Base-by-base conservation (phyloP, 768 basidiomycete genomes). In the Mycena crocata region DNA sequence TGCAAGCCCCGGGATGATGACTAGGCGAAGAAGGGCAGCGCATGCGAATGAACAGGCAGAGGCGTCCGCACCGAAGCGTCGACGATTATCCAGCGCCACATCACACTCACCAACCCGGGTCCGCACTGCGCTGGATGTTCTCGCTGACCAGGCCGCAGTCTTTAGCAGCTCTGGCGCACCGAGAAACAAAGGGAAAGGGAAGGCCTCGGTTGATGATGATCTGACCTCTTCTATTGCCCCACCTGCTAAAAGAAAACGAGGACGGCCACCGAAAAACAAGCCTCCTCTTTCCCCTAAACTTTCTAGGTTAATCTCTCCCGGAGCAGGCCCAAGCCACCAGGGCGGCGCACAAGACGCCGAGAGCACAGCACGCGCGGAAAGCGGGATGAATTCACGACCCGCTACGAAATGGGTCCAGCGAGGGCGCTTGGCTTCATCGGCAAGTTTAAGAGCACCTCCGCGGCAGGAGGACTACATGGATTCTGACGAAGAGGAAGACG, bases 131-230 rank as follows among this genome's bases (percentile, higher is more conserved):
- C 48, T 66, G 39, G 65, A 66, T 23, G 65, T 66, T 15, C 54
- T 67, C 24, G 66, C 60, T 31, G 66, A 67, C 26, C 66, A 67
- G 46, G 66, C 59, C 14, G 66, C 60, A 23, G 66, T 57, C 21
- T 48, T 50, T n/a, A 49, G 58, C 32, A 45, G 17, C 55, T 51
- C 60, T 26, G 48, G 23, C 19, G 39, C 37, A 8, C 46, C 45
- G 24, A 45, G 34, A n/a, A n/a, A n/a, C 21, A 59, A 59, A 32
- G 40, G 55, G 14, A 64, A 64, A 40, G 57, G 57, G 2, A 64
- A 57, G 28, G 39, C 31, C 40, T 40, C 31, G 15, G 2, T 2
- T 19, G 51, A 45, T 21, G 65, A 56, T 19, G 60, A 62, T 32
- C 13, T 42, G 42, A 32, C 49, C 32, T 32, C 26, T 2, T 23